Conservation (phyloP, 495 filamentous ascomycete species). For the Talaromyces thailandensis region DNA sequence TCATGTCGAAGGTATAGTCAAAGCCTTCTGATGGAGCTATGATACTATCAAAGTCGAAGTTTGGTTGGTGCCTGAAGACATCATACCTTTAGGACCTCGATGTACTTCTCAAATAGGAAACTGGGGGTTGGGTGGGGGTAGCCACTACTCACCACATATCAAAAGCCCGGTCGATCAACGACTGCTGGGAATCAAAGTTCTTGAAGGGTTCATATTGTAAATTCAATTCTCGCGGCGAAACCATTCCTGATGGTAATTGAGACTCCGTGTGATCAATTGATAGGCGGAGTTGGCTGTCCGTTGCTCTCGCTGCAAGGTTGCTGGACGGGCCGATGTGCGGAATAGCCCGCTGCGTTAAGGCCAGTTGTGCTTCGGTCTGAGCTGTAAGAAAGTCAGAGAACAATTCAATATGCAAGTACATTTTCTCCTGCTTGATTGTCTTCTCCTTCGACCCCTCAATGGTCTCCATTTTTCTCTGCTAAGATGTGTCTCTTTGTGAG, state of each 20-base stretch:
- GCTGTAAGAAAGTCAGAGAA: neutral
- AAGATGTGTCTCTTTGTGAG: neutral
- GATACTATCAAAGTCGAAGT: neutral
- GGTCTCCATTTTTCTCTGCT: neutral
- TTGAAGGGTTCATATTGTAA: neutral
- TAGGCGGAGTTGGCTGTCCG: neutral
- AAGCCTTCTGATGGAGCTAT: neutral
- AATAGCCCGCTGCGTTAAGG: neutral
- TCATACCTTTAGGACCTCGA: neutral
- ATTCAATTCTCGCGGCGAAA: neutral
- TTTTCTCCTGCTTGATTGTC: neutral
- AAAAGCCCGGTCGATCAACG: neutral
- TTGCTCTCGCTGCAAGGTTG: neutral
- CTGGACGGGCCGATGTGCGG: neutral
- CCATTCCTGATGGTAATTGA: neutral
- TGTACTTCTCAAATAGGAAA: neutral
- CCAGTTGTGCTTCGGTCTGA: neutral
- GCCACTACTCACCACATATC: neutral
- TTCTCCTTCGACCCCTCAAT: neutral
- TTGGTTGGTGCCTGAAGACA: neutral
- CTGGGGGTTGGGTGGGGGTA: no score
- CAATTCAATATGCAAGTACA: neutral
- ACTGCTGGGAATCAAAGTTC: neutral
- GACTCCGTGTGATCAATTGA: neutral
- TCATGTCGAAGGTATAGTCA: neutral